These are phyloP conservation scores for Oenanthe javanica DNA, from an alignment of 140 eudicot species.

Conservation along the genomic window DNA sequence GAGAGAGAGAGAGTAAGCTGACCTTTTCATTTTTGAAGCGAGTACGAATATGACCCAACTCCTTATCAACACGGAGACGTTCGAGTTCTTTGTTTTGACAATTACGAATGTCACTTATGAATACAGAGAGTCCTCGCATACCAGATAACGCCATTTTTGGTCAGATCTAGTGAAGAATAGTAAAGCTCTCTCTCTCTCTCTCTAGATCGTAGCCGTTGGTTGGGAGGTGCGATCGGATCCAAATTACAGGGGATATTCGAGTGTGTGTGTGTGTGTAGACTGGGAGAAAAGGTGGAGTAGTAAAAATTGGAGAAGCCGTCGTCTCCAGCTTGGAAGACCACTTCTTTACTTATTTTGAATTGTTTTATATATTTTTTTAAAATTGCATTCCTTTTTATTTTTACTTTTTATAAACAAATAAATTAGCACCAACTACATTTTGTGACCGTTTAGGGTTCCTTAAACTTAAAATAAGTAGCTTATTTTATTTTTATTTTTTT, in stretches of 20 bases:
- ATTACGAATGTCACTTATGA: constrained; percentile 93
- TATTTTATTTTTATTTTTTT: no score
- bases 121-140: constrained; percentile 91
- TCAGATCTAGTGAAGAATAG: constrained; percentile 41
- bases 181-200: not conserved
- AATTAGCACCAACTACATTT: no score
- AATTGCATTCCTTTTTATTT: not conserved
- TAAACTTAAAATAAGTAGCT: no score
- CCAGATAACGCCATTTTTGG: constrained; percentile 89
- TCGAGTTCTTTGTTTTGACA: constrained; percentile 96
- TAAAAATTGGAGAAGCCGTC: constrained; percentile 44
- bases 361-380: not conserved
- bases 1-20: not conserved
- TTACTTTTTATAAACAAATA: not conserved
- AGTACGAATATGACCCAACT: constrained; percentile 91
- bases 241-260: not conserved
- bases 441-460: no score
- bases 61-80: constrained; percentile 97
- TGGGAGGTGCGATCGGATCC: constrained; percentile 7
- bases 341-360: constrained; percentile 15
- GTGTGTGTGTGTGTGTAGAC: not conserved
- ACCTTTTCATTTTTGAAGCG: constrained; percentile 94
- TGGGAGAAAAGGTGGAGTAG: not conserved
- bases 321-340: constrained; percentile 45
- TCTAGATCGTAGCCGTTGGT: constrained; percentile 50